Conservation (phyloP, 371 early-diverging fungal species). For the Hamiltosporidium tvaerminnensis region DNA sequence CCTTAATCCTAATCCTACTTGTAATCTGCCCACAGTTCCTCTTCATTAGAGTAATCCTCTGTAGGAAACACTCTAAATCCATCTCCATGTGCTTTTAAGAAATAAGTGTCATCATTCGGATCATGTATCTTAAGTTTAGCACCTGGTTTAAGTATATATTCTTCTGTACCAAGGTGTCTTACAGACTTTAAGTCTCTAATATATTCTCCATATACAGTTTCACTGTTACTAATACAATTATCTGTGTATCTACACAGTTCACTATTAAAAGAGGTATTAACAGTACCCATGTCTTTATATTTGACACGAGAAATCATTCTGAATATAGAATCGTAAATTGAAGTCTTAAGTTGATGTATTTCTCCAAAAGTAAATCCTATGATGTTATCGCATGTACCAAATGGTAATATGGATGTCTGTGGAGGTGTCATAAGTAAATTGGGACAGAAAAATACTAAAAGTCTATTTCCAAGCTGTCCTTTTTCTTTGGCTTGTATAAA, state of each 20-base stretch:
- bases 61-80: neutral
- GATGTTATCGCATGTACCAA: neutral
- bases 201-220: constrained; percentile 2
- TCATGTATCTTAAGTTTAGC: neutral
- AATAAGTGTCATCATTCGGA: neutral
- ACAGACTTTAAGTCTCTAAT: neutral
- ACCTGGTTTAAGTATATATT: neutral
- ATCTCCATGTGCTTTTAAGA: neutral
- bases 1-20: too few species aligned
- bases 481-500: neutral
- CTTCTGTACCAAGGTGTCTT: neutral
- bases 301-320: neutral
- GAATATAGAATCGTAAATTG: neutral
- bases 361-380: neutral
- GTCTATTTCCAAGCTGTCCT: neutral
- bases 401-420: too few species aligned
- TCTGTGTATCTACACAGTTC: neutral
- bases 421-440: too few species aligned
- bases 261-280: neutral
- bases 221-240: neutral
- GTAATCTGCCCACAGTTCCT: constrained; percentile 2
- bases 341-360: neutral
- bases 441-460: neutral
- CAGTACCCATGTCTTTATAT: neutral
- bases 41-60: constrained; percentile 7